phyloP scores from a whole-genome alignment of 1,284 basidiomycete genomes.

The Apiotrichum akiyoshidainum region DNA sequence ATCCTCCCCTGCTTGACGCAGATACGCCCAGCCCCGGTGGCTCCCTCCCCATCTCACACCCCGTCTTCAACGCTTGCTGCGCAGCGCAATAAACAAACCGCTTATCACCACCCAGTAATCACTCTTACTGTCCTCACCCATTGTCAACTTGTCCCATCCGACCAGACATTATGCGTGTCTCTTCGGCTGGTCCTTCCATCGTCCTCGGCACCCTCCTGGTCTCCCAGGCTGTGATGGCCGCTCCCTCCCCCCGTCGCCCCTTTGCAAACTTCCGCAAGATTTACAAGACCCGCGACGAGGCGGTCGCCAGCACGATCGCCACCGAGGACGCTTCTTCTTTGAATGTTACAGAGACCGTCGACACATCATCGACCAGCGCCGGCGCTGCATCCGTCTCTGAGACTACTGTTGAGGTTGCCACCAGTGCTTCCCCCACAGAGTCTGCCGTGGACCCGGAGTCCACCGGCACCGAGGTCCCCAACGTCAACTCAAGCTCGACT shows the following conservation, averaged over 20 bases:
- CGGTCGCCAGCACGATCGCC: neutral
- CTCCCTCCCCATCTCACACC: conserved; percentile 10
- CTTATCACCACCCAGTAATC: neutral
- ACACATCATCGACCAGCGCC: conserved; percentile 4
- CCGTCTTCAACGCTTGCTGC: conserved; percentile 12
- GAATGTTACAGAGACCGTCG: conserved; percentile 1
- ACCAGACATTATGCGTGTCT: conserved; percentile 17
- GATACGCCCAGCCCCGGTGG: conserved; percentile 28
- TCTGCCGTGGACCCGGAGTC: neutral
- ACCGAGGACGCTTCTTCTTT: conserved; percentile 1
- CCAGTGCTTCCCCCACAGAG: neutral
- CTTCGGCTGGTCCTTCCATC: conserved; percentile 24
- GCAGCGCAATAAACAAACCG: conserved; percentile 16
- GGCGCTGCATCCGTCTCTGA: conserved; percentile 9
- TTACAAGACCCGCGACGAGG: conserved; percentile 16
- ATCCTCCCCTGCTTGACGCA: conserved; percentile 28
- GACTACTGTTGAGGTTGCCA: neutral
- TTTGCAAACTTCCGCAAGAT: conserved; percentile 25
- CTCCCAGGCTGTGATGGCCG: conserved; percentile 25
- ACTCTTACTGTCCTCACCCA: neutral
- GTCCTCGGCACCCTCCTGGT: conserved; percentile 39
- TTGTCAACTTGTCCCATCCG: neutral
- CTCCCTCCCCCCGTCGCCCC: conserved; percentile 27
- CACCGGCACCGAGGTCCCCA: neutral
- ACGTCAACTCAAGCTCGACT: neutral